Evolutionary conservation across 257 asterid genomes (phyloP).

Genomic region (Galeopsis tetrahit): DNA sequence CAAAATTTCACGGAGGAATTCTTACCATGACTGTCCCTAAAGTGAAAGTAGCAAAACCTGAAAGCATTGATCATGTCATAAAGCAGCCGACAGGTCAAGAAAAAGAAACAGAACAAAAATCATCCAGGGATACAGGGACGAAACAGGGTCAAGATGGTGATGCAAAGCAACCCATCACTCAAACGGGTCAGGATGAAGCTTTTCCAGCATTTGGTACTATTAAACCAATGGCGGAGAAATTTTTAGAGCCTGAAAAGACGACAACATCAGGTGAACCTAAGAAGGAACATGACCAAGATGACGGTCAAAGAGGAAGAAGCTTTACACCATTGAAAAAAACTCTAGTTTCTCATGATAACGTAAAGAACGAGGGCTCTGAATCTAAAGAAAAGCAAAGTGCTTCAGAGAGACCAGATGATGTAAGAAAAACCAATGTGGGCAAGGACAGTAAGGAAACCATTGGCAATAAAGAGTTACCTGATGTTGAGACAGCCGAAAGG

Average conservation of each 20-base stretch:
- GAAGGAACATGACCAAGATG: conserved; percentile 4
- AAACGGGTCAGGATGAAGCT: conserved; percentile 25
- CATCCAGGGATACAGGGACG: background rate
- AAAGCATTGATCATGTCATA: conserved; percentile 1
- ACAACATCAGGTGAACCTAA: conserved; percentile 15
- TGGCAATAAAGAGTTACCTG: conserved; percentile 33
- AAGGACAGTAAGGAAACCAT: conserved; percentile 25
- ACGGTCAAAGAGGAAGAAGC: conserved; percentile 20
- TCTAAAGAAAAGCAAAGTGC: conserved; percentile 33
- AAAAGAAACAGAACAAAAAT: conserved; percentile 14
- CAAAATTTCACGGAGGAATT: conserved; percentile 64
- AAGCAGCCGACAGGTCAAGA: conserved; percentile 32
- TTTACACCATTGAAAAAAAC: conserved; percentile 25
- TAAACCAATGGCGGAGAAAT: conserved; percentile 22
- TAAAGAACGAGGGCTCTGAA: background rate
- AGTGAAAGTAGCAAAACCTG: conserved; percentile 33
- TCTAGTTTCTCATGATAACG: conserved; percentile 17
- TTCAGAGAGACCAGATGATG: conserved; percentile 18
- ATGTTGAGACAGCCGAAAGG: conserved; percentile 22
- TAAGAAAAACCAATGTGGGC: conserved; percentile 22
- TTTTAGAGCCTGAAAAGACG: conserved; percentile 29
- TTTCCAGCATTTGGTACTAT: conserved; percentile 15
- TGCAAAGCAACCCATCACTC: conserved; percentile 21
- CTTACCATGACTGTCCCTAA: conserved; percentile 62
- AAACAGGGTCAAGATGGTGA: conserved; percentile 16